Conservation (phyloP, 805 yeast species). For the Ogataea chonburiensis region DNA sequence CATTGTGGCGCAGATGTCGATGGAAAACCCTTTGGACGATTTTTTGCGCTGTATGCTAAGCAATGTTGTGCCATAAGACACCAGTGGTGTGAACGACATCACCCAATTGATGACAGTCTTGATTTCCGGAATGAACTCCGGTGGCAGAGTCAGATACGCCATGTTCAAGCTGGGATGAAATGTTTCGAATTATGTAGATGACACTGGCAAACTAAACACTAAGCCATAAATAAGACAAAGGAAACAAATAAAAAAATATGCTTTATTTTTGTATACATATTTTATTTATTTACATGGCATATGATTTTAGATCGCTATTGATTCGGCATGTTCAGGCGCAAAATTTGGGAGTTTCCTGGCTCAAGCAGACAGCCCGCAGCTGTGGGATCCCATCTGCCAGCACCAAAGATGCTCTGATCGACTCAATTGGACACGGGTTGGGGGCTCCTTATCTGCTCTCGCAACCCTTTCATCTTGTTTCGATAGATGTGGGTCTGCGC, state of each 20-base stretch:
- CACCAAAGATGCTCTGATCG: constrained; percentile 16
- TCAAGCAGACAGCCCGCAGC: constrained; percentile 15
- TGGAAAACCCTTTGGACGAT: constrained; percentile 76
- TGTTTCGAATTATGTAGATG: too few relatives aligned
- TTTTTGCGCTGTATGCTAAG: constrained; percentile 60
- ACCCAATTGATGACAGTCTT: constrained; percentile 54
- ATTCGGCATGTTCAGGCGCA: background rate
- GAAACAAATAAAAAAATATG: constrained; percentile 3
- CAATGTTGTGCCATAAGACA: constrained; percentile 85
- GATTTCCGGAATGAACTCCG: constrained; percentile 32
- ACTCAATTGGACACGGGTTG: constrained; percentile 6
- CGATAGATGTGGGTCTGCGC: constrained; percentile 36
- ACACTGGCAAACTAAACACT: background rate
- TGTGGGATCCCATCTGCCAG: constrained; percentile 21
- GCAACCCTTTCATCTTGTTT: constrained; percentile 22
- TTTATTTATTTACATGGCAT: constrained; percentile 6
- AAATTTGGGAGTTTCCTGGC: constrained; percentile 11
- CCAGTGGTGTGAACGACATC: constrained; percentile 77
- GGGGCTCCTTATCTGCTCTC: constrained; percentile 6
- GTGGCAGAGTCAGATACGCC: constrained; percentile 34
- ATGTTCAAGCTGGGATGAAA: constrained; percentile 17
- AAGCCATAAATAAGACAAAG: constrained; percentile 5
- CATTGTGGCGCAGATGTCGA: constrained; percentile 95
- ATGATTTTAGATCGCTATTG: constrained; percentile 4
- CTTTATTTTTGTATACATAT: constrained; percentile 1